Evolutionary conservation across 202 grass and related monocot species (phyloP), one percentile per base, ranked within the genome.

Genomic region (Panicum hallii): DNA sequence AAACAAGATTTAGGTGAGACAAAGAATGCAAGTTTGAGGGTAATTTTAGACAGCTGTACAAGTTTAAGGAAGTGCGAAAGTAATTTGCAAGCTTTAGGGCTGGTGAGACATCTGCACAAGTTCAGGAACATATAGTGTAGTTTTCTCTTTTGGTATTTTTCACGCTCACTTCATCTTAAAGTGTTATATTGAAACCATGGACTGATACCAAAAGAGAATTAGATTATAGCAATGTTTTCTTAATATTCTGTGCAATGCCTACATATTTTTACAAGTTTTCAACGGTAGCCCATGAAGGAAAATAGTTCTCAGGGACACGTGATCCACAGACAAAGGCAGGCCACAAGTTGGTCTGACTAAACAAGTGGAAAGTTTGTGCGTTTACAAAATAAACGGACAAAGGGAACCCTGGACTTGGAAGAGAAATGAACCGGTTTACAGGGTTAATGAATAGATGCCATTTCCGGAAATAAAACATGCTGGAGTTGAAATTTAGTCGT

Each of bases 391-490:
- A 22, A 36, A 26, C 22, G 17, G 11, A 64, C 50, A 17, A 23
- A 50, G 1, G 22, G 16, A 54, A 44, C 5, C 15, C 40, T 32
- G 32, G n/a, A 20, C 47, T n/a, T 12, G 9, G 20, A 69, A 60
- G 38, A 70, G 15, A 46, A 82, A 69, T n/a, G 52, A 9, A 43
- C n/a, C 12, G 44, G 72, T 22, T 60, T 20, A 41, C 22, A 32
- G 5, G 45, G 45, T 79, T 20, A 45, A 5, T 11, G 1, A 43
- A 63, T 54, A 26, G 42, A 23, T 77, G 16, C 45, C 45, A 52
- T 77, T 82, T 49, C 3, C 68, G 56, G 52, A 79, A 88, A 60
- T 49, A 55, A 79, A 45, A 79, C 74, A 30, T 46, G 63, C 19
- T 28, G 13, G 11, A 55, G 26, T 66, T 83, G 74, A 79, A 78